Evolutionary conservation across 1,284 basidiomycete species (phyloP).

Genomic region (Hemileccinum hortonii): DNA sequence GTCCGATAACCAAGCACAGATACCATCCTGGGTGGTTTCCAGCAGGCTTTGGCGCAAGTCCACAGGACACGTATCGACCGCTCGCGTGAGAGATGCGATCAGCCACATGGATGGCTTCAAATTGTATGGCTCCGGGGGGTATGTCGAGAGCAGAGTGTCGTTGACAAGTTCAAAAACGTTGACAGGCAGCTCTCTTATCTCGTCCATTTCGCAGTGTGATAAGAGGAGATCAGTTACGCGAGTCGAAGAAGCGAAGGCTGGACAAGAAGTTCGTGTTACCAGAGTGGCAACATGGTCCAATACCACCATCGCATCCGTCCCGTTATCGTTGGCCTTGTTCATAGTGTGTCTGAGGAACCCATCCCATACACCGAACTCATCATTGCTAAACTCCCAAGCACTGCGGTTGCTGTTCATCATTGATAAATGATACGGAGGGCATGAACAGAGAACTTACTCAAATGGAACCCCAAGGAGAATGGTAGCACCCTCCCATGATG

Average conservation of each 20-base stretch:
- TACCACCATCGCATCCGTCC: slow-evolving; percentile 49
- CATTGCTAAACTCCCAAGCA: slow-evolving; percentile 53
- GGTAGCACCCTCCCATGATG: slow-evolving; percentile 54
- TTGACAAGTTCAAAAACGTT: slow-evolving; percentile 56
- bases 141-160: slow-evolving; percentile 56
- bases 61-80: slow-evolving; percentile 54
- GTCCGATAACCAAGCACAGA: slow-evolving; percentile 65
- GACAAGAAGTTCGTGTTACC: slow-evolving; percentile 46
- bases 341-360: slow-evolving; percentile 50
- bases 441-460: slow-evolving; percentile 40
- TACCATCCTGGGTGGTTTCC: slow-evolving; percentile 50
- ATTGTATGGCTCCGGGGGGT: slow-evolving; percentile 61
- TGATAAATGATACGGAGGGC: slow-evolving; percentile 8
- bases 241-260: slow-evolving; percentile 42
- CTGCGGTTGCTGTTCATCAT: slow-evolving; percentile 39
- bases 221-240: slow-evolving; percentile 62
- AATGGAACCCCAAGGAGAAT: slow-evolving; percentile 63
- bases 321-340: slow-evolving; percentile 57
- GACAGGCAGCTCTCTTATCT: slow-evolving; percentile 48
- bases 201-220: slow-evolving; percentile 49
- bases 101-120: slow-evolving; percentile 60
- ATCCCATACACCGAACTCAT: slow-evolving; percentile 60
- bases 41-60: slow-evolving; percentile 47
- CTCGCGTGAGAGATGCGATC: slow-evolving; percentile 49
- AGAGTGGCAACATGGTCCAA: slow-evolving; percentile 53